Evolutionary conservation across 2,329 filamentous ascomycete species (phyloP), one percentile per base, ranked within the genome.

Genomic region (Cladosporium colombiae): DNA sequence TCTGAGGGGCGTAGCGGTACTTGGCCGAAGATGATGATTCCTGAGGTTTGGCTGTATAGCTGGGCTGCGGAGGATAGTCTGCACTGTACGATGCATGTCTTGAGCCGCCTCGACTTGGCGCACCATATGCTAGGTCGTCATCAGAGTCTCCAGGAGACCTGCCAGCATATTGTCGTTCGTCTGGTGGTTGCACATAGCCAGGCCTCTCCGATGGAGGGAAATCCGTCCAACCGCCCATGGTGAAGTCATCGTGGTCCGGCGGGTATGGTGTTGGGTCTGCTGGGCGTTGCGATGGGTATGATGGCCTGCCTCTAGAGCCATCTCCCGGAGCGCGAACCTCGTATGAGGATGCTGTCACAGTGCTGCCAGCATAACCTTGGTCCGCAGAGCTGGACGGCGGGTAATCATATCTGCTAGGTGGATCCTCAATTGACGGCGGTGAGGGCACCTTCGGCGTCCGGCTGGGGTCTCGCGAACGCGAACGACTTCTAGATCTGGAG

Each of bases 161-260:
- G 61, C 46, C 53, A 56, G 44, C 37, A 69, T 66, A 68, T 55
- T 68, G 62, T 67, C 59, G 70, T 25, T 66, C 64, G 23, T 61
- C 52, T 5, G 50, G 65, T 5, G 69, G 68, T 29, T 61, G 70
- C 8, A 67, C 63, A 62, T 74, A 81, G 40, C 75, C 78, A 2
- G 80, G 79, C 5, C 80, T 74, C 67, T 82, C 76, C 61, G 81
- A 71, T 14, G 79, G 80, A 31, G 80, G 80, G 11, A 81, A 74
- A 67, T 82, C 80, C 27, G 74, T 72, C 67, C 79, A 82, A 63
- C 76, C 78, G 60, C 80, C 80, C 52, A 55, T 55, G 23, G 52
- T 55, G 29, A 55, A 55, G 68, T 74, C 74, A 8, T 65, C 68
- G 60, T 72, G 65, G 35, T 72, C 73, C 16, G 58, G 37, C 10